phyloP scores from a whole-genome alignment of 1,139 yeast genomes.

The Protomyces gravidus region DNA sequence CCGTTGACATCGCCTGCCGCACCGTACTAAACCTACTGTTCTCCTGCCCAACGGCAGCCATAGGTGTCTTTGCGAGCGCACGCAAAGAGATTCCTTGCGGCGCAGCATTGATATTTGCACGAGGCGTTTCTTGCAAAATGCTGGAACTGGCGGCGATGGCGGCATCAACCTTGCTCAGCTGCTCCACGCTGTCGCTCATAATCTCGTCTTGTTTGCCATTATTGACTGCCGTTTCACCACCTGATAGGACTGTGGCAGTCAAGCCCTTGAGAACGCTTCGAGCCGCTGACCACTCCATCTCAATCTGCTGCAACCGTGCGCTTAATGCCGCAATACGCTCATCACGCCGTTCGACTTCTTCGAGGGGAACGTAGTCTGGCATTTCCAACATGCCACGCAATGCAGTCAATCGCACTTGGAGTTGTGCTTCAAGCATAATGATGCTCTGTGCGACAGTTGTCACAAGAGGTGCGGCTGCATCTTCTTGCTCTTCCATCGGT shows the following conservation, averaged over 20 bases:
- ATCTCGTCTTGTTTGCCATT: neutral
- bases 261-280: slow-evolving; percentile 22
- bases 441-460: slow-evolving; percentile 10
- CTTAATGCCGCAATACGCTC: slow-evolving; percentile 7
- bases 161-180: neutral
- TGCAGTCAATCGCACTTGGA: slow-evolving; percentile 20
- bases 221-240: neutral
- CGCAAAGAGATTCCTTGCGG: neutral
- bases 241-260: slow-evolving; percentile 15
- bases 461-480: slow-evolving; percentile 12
- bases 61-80: slow-evolving; percentile 16
- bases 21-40: neutral
- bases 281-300: slow-evolving; percentile 24
- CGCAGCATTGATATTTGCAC: neutral
- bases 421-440: slow-evolving; percentile 25
- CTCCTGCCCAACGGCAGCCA: slow-evolving; percentile 21
- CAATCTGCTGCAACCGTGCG: slow-evolving; percentile 2
- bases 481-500: slow-evolving; percentile 18
- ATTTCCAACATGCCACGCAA: slow-evolving; percentile 22
- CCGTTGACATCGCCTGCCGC: slow-evolving; percentile 12
- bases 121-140: slow-evolving; percentile 3
- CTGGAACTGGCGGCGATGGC: neutral
- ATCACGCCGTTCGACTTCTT: slow-evolving; percentile 22
- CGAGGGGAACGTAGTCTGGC: slow-evolving; percentile 24
- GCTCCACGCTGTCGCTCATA: neutral